Evolutionary conservation across 768 basidiomycete species (phyloP).

Genomic region (Termitomyces sp.): DNA sequence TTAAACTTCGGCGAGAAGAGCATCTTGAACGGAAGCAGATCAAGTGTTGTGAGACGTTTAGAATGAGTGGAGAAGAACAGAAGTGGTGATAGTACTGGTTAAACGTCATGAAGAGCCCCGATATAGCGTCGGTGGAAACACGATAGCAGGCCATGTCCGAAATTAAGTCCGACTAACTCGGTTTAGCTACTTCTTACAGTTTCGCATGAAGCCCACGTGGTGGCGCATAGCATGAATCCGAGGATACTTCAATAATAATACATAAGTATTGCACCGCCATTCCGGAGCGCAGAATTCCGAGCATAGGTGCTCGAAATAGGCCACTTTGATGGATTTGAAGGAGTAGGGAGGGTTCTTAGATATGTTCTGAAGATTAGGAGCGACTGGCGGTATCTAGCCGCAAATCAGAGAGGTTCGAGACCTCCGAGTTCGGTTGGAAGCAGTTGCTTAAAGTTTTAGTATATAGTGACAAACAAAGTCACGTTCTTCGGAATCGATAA

Average conservation of each 20-base stretch:
- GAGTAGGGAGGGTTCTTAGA: not conserved
- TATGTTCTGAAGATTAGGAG: too few species aligned
- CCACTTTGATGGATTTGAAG: not conserved
- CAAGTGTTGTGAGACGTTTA: not conserved
- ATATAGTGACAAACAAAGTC: too few species aligned
- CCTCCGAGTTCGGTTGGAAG: too few species aligned
- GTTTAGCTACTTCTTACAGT: not conserved
- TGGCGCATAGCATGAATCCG: too few species aligned
- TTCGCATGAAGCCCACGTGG: not conserved
- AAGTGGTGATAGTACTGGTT: too few species aligned
- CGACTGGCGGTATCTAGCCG: not conserved
- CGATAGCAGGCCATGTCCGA: not conserved
- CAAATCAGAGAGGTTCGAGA: not conserved
- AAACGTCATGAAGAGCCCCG: too few species aligned
- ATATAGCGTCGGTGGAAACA: not conserved
- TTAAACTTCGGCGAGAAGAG: not conserved
- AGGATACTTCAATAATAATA: too few species aligned
- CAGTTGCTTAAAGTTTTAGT: too few species aligned
- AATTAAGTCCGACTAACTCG: not conserved
- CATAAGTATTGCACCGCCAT: too few species aligned
- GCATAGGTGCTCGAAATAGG: too few species aligned
- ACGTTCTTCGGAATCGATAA: too few species aligned
- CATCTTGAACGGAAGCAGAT: not conserved
- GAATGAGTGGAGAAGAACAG: not conserved
- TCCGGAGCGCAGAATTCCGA: too few species aligned